Conservation (phyloP, 1,139 yeast species). For the Yamadazyma spencermartinsiae region DNA sequence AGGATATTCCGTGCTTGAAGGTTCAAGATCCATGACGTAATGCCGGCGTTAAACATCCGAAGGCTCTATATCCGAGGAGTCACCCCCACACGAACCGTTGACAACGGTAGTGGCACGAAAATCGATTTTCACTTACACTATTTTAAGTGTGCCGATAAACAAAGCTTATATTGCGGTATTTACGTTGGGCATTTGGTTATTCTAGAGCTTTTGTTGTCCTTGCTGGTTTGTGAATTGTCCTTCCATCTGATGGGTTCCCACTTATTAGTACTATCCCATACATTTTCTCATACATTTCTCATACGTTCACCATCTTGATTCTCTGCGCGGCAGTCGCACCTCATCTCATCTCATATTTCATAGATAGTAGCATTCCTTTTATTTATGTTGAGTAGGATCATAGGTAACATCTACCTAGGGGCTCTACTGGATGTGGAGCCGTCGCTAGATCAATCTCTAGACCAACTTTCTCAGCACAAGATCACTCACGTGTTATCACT, state of each 20-base stretch:
- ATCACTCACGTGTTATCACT: conserved; percentile 74
- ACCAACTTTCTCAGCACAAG: conserved; percentile 39
- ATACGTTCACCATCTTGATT: neutral
- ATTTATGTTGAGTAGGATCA: conserved; percentile 32
- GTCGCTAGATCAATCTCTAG: conserved; percentile 43
- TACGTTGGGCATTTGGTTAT: too few relatives aligned
- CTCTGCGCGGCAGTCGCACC: neutral
- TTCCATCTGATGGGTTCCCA: too few relatives aligned
- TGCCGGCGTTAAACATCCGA: neutral
- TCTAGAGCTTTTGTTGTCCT: too few relatives aligned
- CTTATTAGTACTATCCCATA: too few relatives aligned
- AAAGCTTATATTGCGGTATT: too few relatives aligned
- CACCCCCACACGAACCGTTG: too few relatives aligned
- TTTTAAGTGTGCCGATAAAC: too few relatives aligned
- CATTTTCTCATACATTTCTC: too few relatives aligned
- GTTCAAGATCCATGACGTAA: neutral
- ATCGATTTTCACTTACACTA: too few relatives aligned
- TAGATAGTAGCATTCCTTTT: too few relatives aligned
- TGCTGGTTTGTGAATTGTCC: too few relatives aligned
- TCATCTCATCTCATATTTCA: neutral
- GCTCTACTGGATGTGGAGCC: conserved; percentile 60
- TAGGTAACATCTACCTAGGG: conserved; percentile 68
- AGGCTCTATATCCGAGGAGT: neutral
- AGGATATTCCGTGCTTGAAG: neutral
- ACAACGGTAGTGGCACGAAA: too few relatives aligned